Percentiles rank a stretch among this genome's conserved stretches.
Conservation (phyloP, 768 basidiomycete species). For the Cystobasidium onofrii region DNA sequence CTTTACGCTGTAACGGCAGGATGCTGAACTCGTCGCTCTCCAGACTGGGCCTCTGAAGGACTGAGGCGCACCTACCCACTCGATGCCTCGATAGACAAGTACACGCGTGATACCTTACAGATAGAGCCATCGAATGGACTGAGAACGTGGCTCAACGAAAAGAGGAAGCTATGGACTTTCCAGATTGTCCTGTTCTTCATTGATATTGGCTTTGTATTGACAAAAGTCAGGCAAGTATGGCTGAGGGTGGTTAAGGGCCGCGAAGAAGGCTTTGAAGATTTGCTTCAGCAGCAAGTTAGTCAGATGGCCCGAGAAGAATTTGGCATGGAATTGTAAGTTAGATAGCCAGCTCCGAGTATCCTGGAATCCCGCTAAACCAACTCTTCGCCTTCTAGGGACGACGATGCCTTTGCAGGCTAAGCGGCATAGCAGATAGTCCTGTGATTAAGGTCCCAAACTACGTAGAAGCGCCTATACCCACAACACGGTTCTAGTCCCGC, state of each 20-base stretch:
- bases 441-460: background rate
- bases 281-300: constrained; percentile 65
- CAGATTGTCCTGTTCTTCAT: constrained; percentile 57
- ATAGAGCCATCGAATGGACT: constrained; percentile 40
- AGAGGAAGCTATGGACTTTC: constrained; percentile 56
- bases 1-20: no score
- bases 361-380: no score
- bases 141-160: constrained; percentile 44
- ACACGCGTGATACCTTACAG: constrained; percentile 23
- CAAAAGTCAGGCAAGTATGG: constrained; percentile 50
- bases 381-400: no score
- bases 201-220: constrained; percentile 65
- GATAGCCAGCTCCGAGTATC: no score
- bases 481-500: background rate
- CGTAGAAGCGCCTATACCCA: background rate
- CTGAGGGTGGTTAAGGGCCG: constrained; percentile 48
- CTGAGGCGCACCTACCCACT: constrained; percentile 18
- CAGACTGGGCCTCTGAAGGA: constrained; percentile 53
- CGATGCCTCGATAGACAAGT: constrained; percentile 51
- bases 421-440: no score
- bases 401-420: constrained; percentile 52
- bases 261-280: constrained; percentile 64
- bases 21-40: background rate
- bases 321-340: constrained; percentile 61
- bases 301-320: constrained; percentile 69